These are phyloP conservation scores for Glycine tomentella DNA, from an alignment of 306 rosid genomes.

Conservation along the genomic window DNA sequence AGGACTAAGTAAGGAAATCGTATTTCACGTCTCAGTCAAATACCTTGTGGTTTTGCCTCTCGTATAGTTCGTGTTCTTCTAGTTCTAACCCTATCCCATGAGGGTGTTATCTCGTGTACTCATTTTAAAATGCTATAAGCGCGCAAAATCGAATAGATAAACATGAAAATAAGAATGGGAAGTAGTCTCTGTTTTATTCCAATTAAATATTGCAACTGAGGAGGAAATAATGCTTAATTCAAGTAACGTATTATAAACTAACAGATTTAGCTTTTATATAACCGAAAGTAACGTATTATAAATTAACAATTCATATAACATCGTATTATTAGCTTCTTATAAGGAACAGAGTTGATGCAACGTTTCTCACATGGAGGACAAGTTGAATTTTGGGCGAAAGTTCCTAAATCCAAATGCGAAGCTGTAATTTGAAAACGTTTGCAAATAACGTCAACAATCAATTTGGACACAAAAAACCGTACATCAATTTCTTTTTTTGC, in stretches of 20 bases:
- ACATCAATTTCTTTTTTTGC: not conserved
- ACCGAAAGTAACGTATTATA: not conserved
- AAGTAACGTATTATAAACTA: not conserved
- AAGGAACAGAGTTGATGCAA: not conserved
- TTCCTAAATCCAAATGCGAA: not conserved
- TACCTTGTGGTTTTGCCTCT: too few relatives aligned
- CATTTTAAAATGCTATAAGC: not conserved
- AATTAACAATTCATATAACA: not conserved
- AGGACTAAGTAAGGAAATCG: not conserved
- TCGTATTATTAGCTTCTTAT: not conserved
- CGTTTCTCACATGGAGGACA: slow-evolving; percentile 1
- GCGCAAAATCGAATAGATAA: not conserved
- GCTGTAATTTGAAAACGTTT: not conserved
- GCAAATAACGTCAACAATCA: not conserved
- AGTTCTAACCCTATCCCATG: slow-evolving; percentile 1
- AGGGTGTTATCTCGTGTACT: slow-evolving; percentile 17
- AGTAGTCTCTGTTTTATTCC: not conserved
- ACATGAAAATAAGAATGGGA: not conserved
- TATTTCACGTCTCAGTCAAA: not conserved
- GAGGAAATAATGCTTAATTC: not conserved
- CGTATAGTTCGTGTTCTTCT: not conserved
- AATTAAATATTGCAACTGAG: not conserved
- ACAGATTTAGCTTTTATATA: not conserved
- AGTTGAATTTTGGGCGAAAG: slow-evolving; percentile 6
- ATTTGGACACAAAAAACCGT: not conserved